Percentiles rank a stretch among this genome's conserved stretches.
Evolutionary conservation across 176 grass and related monocot species (phyloP).

Genomic region (Hsuehochloa calcarea): DNA sequence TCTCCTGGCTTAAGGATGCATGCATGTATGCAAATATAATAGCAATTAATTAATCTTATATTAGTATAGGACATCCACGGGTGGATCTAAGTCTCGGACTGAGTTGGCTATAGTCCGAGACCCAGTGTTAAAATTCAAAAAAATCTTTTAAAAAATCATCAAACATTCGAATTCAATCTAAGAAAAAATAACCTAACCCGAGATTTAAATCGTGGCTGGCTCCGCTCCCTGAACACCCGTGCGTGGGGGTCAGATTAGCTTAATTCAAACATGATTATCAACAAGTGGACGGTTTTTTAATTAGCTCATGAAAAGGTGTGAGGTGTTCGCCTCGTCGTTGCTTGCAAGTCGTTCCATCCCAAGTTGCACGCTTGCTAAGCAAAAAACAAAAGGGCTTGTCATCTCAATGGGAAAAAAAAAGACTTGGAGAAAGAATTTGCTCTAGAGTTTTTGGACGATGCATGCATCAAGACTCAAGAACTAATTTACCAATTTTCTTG

Average conservation of each 20-base stretch:
- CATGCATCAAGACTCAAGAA: slow-evolving; percentile 10
- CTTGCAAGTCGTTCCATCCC: slow-evolving; percentile 43
- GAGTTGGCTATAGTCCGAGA: too few relatives aligned
- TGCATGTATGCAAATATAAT: neutral
- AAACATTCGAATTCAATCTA: too few relatives aligned
- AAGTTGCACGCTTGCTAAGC: slow-evolving; percentile 34
- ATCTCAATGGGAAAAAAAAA: neutral
- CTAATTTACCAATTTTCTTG: slow-evolving; percentile 10
- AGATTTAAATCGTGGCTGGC: too few relatives aligned
- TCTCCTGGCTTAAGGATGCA: neutral
- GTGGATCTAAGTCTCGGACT: too few relatives aligned
- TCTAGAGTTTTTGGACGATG: slow-evolving; percentile 8
- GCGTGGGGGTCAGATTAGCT: slow-evolving; percentile 3
- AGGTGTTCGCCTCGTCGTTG: slow-evolving; percentile 35
- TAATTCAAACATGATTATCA: neutral
- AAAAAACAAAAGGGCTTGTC: slow-evolving; percentile 9
- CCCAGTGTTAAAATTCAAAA: too few relatives aligned
- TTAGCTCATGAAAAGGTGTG: slow-evolving; percentile 21
- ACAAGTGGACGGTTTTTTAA: neutral
- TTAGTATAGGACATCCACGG: neutral
- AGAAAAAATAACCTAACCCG: too few relatives aligned
- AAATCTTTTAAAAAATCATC: too few relatives aligned
- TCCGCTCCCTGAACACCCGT: neutral
- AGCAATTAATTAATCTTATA: neutral
- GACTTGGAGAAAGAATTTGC: neutral